These are phyloP conservation scores for Aspergillus sp. DNA, from an alignment of 2,329 filamentous ascomycete species.

Conservation along the genomic window DNA sequence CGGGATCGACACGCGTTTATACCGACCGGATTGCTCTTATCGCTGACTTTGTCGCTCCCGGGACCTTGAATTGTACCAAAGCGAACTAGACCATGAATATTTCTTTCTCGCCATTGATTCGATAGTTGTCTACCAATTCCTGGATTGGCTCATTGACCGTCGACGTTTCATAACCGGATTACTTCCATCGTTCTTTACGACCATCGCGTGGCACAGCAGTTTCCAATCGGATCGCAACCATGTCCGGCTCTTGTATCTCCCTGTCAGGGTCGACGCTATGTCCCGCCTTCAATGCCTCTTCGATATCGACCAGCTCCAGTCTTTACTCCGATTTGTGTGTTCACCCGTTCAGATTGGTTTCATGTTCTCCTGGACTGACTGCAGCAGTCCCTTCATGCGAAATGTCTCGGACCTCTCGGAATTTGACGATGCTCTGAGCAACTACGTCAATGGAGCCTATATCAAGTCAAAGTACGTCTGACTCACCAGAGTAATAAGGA, in stretches of 20 bases:
- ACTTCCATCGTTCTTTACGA: constrained; percentile 1
- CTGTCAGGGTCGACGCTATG: constrained; percentile 64
- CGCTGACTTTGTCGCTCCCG: background rate
- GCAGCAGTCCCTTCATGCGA: constrained; percentile 69
- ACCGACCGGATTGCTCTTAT: constrained; percentile 3
- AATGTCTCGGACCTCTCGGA: constrained; percentile 67
- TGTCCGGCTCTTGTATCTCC: constrained; percentile 53
- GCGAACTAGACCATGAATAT: background rate
- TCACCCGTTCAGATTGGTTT: background rate
- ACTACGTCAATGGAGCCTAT: constrained; percentile 69
- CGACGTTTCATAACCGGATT: constrained; percentile 2
- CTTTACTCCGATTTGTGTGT: constrained; percentile 61
- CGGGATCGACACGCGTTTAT: background rate
- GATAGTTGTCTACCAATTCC: background rate
- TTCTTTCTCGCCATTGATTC: background rate
- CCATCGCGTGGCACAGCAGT: constrained; percentile 1
- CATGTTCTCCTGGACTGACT: constrained; percentile 17
- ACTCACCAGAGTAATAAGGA: background rate
- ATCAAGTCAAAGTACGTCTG: constrained; percentile 65
- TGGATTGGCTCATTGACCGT: background rate
- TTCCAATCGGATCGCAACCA: constrained; percentile 18
- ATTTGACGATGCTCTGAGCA: constrained; percentile 67
- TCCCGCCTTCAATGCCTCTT: constrained; percentile 64
- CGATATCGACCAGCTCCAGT: constrained; percentile 57
- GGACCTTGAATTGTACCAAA: background rate